Evolutionary conservation across 192 early-diverging fungal species (phyloP), one percentile per base, ranked within the genome.

Genomic region (Oehlia diaphana): DNA sequence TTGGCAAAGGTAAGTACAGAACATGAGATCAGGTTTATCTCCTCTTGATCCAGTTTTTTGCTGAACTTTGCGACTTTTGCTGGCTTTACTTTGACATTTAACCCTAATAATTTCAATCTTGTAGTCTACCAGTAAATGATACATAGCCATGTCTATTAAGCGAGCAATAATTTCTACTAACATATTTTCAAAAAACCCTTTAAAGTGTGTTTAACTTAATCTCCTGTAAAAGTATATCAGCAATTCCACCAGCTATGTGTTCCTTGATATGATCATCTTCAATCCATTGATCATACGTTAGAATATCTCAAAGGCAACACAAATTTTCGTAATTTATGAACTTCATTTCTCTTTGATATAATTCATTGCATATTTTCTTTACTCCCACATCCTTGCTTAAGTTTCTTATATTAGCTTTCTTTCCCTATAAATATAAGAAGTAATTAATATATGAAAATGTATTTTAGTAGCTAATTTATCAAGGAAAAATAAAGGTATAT

Each of bases 341-440:
- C 69, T 35, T 71, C 2, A 35, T 33, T 71, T 3, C 69, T 71
- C 14, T 71, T 71, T 71, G 69, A 39, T 71, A 71, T 71, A 33
- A 71, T 16, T 71, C 39, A 9, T 71, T 35, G 6, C 69, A 35
- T 35, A 71, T 35, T 21, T 71, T 71, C 35, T 71, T 71, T 71
- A 71, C 69, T 39, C 9, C 35, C 9, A 3, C 69, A 71, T 44
- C 33, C 47, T 71, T 71, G 31, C 72, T 23, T 35, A 73, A 49
- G n/a, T 73, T 73, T 73, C 44, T 73, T 73, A 73, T 73, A 73
- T 73, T 49, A 73, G 72, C 49, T 23, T 73, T 73, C 42, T 49
- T 8, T 49, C 44, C 39, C 47, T 73, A 73, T 33, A 49, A 73
- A 73, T 8, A 73, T 28, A 44, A 73, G 16, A 28, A 53, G 28